A percentile compares a stretch with the other conserved stretches of the same genome.
These are phyloP conservation scores for Orbilia brochopaga DNA, from an alignment of 2,329 filamentous ascomycete species.

Conservation along the genomic window DNA sequence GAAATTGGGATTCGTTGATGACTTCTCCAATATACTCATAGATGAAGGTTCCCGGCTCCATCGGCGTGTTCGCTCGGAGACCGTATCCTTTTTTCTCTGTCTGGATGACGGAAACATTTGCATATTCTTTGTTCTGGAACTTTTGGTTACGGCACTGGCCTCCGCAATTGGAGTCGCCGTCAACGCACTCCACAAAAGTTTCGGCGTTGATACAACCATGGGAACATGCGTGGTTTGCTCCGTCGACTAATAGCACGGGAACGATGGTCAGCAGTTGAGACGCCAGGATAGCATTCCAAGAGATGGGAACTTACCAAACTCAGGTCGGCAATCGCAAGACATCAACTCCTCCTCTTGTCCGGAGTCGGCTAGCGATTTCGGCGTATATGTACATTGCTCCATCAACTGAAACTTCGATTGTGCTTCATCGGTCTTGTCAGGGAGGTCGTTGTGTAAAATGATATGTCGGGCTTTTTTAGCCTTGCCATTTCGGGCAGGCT, in stretches of 20 bases:
- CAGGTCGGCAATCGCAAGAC: constrained; percentile 92
- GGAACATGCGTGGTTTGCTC: constrained; percentile 82
- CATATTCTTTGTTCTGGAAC: constrained; percentile 88
- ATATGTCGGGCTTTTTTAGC: constrained; percentile 40
- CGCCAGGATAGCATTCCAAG: constrained; percentile 56
- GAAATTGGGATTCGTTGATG: constrained; percentile 89
- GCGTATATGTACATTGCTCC: constrained; percentile 83
- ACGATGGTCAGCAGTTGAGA: constrained; percentile 59
- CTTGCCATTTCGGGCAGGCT: constrained; percentile 51
- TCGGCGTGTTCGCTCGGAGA: constrained; percentile 77
- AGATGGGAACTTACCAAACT: constrained; percentile 79
- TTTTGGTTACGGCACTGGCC: constrained; percentile 89
- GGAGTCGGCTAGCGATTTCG: constrained; percentile 87
- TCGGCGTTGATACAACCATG: constrained; percentile 98
- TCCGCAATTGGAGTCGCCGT: constrained; percentile 83
- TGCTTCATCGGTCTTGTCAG: constrained; percentile 79
- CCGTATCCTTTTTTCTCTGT: constrained; percentile 98
- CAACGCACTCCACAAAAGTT: constrained; percentile 94
- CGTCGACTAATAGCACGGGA: constrained; percentile 62
- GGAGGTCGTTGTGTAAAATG: constrained; percentile 71
- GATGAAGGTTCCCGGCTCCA: constrained; percentile 87
- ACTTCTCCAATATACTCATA: constrained; percentile 99
- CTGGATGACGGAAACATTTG: constrained; percentile 90
- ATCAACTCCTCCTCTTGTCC: constrained; percentile 75
- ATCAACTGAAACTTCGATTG: constrained; percentile 79